A percentile compares a stretch with the other conserved stretches of the same genome.
phyloP scores from a whole-genome alignment of 2,329 filamentous ascomycete species.

The Nemania bipapillata region DNA sequence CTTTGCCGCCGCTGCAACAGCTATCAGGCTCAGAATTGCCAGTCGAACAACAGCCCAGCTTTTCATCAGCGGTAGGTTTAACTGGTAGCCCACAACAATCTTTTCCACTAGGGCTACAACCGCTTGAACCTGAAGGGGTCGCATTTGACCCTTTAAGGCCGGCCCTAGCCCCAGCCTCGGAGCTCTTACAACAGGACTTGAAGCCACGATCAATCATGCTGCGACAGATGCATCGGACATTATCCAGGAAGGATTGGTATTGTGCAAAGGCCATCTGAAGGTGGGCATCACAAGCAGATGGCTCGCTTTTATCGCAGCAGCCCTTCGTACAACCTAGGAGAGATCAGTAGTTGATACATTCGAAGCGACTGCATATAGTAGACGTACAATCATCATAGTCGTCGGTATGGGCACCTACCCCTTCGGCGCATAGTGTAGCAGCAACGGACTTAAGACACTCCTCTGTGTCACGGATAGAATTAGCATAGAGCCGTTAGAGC shows the following conservation, averaged over 20 bases:
- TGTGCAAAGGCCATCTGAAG: slow-evolving; percentile 31
- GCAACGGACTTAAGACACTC: slow-evolving; percentile 31
- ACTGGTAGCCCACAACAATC: slow-evolving; percentile 6
- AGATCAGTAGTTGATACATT: slow-evolving; percentile 3
- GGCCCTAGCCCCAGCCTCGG: background rate
- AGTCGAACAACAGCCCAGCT: slow-evolving; percentile 7
- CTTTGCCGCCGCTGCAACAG: slow-evolving; percentile 5
- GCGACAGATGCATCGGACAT: slow-evolving; percentile 32
- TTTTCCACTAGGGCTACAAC: background rate
- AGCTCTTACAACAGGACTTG: slow-evolving; percentile 29
- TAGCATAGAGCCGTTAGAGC: background rate
- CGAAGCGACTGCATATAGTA: background rate
- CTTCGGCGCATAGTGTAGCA: slow-evolving; percentile 31
- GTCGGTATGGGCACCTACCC: slow-evolving; percentile 22
- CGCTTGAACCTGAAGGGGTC: background rate
- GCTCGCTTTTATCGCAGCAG: background rate
- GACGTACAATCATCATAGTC: slow-evolving; percentile 17
- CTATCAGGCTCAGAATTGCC: background rate
- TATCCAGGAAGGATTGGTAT: slow-evolving; percentile 35
- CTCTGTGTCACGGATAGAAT: slow-evolving; percentile 7
- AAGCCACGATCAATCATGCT: slow-evolving; percentile 34
- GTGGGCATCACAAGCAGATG: slow-evolving; percentile 31
- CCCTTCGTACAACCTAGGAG: background rate
- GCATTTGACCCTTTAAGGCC: background rate
- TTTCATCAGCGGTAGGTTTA: background rate